phyloP scores from a whole-genome alignment of 176 grass and related monocot genomes.

The Themeda triandra region DNA sequence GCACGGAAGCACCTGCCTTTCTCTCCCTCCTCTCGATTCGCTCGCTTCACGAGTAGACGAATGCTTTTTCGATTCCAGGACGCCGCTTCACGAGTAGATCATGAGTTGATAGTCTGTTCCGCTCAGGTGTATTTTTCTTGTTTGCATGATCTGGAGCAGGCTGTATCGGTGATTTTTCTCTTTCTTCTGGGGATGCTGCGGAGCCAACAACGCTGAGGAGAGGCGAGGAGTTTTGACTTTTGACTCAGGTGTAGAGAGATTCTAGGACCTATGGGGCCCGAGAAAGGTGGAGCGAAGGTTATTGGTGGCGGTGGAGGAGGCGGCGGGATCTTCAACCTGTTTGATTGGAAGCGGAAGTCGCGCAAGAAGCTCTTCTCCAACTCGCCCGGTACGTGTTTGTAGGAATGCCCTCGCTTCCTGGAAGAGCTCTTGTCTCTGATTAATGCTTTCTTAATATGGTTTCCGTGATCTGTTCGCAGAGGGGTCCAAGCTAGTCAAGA shows the following conservation, averaged over 20 bases:
- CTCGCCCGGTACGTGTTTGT: constrained; percentile 60
- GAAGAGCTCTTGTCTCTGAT: not conserved
- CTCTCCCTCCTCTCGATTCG: not conserved
- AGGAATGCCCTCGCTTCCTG: not conserved
- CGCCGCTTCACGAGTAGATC: not conserved
- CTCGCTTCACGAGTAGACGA: not conserved
- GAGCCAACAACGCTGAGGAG: constrained; percentile 24
- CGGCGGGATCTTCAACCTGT: constrained; percentile 70
- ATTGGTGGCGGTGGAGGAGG: constrained; percentile 15
- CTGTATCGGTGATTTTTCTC: constrained; percentile 4
- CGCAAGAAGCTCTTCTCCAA: constrained; percentile 80
- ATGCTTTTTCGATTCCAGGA: not conserved
- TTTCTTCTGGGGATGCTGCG: not conserved
- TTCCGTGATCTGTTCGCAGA: constrained; percentile 38
- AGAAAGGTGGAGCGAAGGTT: constrained; percentile 52
- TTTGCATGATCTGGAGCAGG: not conserved
- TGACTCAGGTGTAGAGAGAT: not conserved
- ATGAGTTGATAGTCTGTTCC: not conserved
- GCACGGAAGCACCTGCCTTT: not conserved
- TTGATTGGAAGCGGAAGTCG: constrained; percentile 84
- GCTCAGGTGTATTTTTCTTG: not conserved
- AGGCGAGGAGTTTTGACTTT: not conserved
- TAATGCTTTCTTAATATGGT: not conserved
- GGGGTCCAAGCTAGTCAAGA: constrained; percentile 63
- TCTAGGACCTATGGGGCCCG: constrained; percentile 40